Conservation (phyloP, 1,139 yeast species). For the Oligophagozyma castellii region DNA sequence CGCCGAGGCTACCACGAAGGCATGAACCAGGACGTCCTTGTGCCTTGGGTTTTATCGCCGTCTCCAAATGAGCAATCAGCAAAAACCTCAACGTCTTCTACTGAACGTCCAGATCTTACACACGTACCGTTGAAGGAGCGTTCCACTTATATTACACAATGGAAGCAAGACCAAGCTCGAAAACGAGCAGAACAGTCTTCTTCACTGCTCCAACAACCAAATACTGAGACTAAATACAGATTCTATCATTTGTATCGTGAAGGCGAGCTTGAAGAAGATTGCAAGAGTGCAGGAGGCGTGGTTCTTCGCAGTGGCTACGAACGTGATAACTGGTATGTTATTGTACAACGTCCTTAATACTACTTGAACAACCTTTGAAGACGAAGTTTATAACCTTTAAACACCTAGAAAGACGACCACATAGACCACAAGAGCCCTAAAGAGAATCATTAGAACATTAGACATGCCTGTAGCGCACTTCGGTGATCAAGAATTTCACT, state of each 20-base stretch:
- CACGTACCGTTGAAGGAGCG: slow-evolving; percentile 19
- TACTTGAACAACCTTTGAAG: too few relatives aligned
- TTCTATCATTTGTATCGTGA: slow-evolving; percentile 75
- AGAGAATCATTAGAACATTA: too few relatives aligned
- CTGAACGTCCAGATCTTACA: slow-evolving; percentile 14
- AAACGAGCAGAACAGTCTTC: slow-evolving; percentile 8
- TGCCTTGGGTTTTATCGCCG: slow-evolving; percentile 79
- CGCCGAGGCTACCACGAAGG: slow-evolving; percentile 82
- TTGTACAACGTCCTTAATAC: slow-evolving; percentile 27
- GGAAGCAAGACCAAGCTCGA: slow-evolving; percentile 17
- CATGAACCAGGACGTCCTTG: slow-evolving; percentile 84
- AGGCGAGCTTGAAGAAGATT: slow-evolving; percentile 71
- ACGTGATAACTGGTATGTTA: slow-evolving; percentile 88
- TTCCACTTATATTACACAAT: slow-evolving; percentile 15
- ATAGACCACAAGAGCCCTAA: too few relatives aligned
- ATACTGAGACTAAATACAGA: slow-evolving; percentile 47
- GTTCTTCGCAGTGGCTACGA: slow-evolving; percentile 74
- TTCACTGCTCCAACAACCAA: slow-evolving; percentile 7
- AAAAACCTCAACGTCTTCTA: slow-evolving; percentile 6
- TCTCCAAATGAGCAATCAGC: slow-evolving; percentile 19
- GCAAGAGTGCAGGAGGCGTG: slow-evolving; percentile 49
- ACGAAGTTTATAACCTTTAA: not conserved
- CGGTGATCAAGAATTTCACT: slow-evolving; percentile 16
- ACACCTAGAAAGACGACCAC: too few relatives aligned
- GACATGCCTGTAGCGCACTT: slow-evolving; percentile 18